These are phyloP conservation scores for Spathaspora boniae DNA, from an alignment of 805 yeast species.

Conservation along the genomic window DNA sequence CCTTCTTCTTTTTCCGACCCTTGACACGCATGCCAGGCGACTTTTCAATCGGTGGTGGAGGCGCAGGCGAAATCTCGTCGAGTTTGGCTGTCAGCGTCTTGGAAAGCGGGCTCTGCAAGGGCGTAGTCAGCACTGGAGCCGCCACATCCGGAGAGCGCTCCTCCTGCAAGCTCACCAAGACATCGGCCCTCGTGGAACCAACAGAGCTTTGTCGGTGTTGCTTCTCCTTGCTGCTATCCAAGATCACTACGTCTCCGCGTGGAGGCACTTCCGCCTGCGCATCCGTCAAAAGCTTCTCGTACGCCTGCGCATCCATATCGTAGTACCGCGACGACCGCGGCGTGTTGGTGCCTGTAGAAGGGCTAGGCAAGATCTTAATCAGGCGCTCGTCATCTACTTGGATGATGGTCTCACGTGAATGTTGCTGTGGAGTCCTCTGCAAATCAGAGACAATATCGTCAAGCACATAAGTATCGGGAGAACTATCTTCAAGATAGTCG, in stretches of 20 bases:
- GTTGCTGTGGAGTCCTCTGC: too few relatives aligned
- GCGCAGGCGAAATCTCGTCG: too few relatives aligned
- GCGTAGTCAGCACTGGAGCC: too few relatives aligned
- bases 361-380: not conserved
- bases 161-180: not conserved
- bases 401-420: not conserved
- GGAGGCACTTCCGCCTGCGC: conserved; percentile 12
- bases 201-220: not conserved
- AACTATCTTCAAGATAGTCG: too few relatives aligned
- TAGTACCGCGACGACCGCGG: conserved; percentile 1
- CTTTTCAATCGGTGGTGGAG: conserved; percentile 11
- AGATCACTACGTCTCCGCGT: conserved; percentile 12
- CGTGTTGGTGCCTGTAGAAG: conserved; percentile 3
- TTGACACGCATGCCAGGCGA: conserved; percentile 9
- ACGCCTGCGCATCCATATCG: conserved; percentile 1
- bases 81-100: too few relatives aligned
- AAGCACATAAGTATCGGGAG: too few relatives aligned
- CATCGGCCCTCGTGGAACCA: too few relatives aligned
- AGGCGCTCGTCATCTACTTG: conserved; percentile 4
- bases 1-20: conserved; percentile 1
- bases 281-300: conserved; percentile 11
- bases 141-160: not conserved
- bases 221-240: conserved; percentile 5
- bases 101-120: too few relatives aligned
- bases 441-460: too few relatives aligned